Conservation (phyloP, 2,329 filamentous ascomycete species). For the Fusarium transvaalense region DNA sequence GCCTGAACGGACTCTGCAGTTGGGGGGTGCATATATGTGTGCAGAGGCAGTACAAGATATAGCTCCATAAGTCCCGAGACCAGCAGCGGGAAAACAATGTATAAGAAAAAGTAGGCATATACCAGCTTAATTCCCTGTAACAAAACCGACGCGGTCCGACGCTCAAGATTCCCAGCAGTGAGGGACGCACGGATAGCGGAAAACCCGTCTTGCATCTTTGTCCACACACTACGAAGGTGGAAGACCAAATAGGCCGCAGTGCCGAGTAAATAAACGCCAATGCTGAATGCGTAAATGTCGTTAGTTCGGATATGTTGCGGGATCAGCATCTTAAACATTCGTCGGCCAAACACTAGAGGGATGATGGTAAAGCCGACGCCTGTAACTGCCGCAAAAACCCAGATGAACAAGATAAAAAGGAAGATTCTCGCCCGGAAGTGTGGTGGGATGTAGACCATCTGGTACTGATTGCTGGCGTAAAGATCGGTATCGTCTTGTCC, state of each 20-base stretch:
- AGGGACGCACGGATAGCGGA: constrained; percentile 42
- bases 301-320: constrained; percentile 82
- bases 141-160: constrained; percentile 47
- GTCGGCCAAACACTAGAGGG: constrained; percentile 86
- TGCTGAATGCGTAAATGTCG: constrained; percentile 95
- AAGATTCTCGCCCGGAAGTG: constrained; percentile 84
- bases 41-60: constrained; percentile 87
- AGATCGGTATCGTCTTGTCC: constrained; percentile 65
- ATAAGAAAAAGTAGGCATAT: constrained; percentile 82
- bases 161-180: constrained; percentile 37
- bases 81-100: constrained; percentile 83
- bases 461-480: constrained; percentile 72
- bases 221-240: constrained; percentile 60
- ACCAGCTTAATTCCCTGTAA: constrained; percentile 62
- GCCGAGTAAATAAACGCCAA: constrained; percentile 86
- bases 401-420: constrained; percentile 89
- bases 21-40: constrained; percentile 75
- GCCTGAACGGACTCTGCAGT: constrained; percentile 49
- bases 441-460: constrained; percentile 84
- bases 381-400: constrained; percentile 90
- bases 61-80: constrained; percentile 86
- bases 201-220: constrained; percentile 51
- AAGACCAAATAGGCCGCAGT: constrained; percentile 72
- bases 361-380: constrained; percentile 88
- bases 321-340: constrained; percentile 79